These are phyloP conservation scores for Aspergillus diversus DNA, from an alignment of 495 filamentous ascomycete species.

Conservation along the genomic window DNA sequence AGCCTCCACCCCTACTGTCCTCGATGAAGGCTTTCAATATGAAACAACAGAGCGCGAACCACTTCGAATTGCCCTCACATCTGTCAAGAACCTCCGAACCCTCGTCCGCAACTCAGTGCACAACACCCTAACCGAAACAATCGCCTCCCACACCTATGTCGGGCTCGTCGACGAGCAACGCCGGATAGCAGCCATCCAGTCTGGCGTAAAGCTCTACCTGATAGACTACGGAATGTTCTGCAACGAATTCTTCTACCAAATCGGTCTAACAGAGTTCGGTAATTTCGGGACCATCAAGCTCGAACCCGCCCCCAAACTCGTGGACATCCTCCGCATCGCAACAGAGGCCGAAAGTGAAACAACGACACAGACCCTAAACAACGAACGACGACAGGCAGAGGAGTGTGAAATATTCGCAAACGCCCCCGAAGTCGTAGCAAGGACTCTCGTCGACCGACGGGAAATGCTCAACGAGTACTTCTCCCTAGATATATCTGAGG, in stretches of 20 bases:
- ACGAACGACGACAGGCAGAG: constrained; percentile 32
- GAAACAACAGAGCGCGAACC: constrained; percentile 69
- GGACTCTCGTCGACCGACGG: constrained; percentile 69
- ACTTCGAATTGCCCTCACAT: constrained; percentile 70
- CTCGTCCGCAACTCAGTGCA: constrained; percentile 85
- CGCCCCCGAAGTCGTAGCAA: constrained; percentile 63
- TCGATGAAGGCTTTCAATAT: constrained; percentile 64
- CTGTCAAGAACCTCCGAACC: constrained; percentile 79
- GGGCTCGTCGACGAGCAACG: constrained; percentile 87
- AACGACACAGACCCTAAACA: constrained; percentile 16
- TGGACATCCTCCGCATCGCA: constrained; percentile 71
- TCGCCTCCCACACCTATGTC: constrained; percentile 90
- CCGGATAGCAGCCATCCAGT: constrained; percentile 89
- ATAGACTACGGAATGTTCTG: constrained; percentile 91
- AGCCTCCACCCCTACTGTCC: constrained; percentile 25
- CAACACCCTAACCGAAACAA: constrained; percentile 83
- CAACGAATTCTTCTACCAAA: constrained; percentile 95
- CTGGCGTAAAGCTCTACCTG: constrained; percentile 89
- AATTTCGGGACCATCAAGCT: constrained; percentile 90
- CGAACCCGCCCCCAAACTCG: constrained; percentile 71
- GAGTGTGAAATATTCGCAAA: constrained; percentile 66
- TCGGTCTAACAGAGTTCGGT: constrained; percentile 93
- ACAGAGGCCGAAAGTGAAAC: constrained; percentile 63
- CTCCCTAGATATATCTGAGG: constrained; percentile 75
- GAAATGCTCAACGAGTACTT: constrained; percentile 96